phyloP scores from a whole-genome alignment of 768 basidiomycete species.

The Auricularia heimuer region DNA sequence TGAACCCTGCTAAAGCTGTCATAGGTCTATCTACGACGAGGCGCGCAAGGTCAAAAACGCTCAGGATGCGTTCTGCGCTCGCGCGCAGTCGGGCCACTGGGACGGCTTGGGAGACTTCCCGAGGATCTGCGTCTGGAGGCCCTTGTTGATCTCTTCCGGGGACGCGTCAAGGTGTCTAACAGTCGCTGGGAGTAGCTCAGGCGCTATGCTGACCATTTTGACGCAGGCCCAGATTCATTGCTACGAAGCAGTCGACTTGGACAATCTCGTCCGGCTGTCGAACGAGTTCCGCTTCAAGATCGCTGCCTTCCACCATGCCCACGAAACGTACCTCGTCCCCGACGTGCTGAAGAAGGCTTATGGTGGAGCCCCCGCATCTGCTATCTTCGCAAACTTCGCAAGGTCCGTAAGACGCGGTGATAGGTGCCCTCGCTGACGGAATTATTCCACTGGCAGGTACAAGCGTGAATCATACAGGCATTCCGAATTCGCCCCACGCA shows the following conservation, averaged over 20 bases:
- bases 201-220: conserved; percentile 11
- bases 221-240: conserved; percentile 30
- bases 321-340: conserved; percentile 32
- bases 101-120: conserved; percentile 20
- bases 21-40: conserved; percentile 16
- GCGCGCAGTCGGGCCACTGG: conserved; percentile 10
- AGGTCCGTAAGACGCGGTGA: not conserved
- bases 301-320: conserved; percentile 28
- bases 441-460: conserved; percentile 11
- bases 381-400: conserved; percentile 29
- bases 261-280: conserved; percentile 21
- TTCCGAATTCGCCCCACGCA: conserved; percentile 29
- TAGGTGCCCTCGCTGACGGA: not conserved
- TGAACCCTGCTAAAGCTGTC: too few species aligned
- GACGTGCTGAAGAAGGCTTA: conserved; percentile 29
- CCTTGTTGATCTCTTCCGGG: conserved; percentile 21
- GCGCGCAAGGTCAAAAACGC: conserved; percentile 23
- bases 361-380: conserved; percentile 28
- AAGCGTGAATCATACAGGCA: conserved; percentile 32
- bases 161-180: conserved; percentile 38
- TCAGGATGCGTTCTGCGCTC: conserved; percentile 24
- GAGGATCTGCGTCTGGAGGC: conserved; percentile 22
- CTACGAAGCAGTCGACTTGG: conserved; percentile 26
- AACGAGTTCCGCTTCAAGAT: conserved; percentile 31
- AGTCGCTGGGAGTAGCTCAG: conserved; percentile 24